phyloP scores from a whole-genome alignment of 129 eudicot genomes.

The Pittosporum tobira region DNA sequence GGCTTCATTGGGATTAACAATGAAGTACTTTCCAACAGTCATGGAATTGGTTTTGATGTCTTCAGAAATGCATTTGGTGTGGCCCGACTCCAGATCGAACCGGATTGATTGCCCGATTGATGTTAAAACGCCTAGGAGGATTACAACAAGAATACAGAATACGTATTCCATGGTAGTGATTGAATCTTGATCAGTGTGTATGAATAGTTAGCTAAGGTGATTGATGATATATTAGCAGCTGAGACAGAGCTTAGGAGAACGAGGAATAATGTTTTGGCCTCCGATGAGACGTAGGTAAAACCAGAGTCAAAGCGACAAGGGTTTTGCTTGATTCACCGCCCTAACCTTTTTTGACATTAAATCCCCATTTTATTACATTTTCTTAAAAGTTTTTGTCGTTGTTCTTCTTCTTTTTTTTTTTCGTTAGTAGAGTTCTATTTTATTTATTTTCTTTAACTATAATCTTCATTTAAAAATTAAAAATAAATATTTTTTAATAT shows the following conservation, averaged over 20 bases:
- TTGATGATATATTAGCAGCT: background rate
- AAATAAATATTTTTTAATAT: too few relatives aligned
- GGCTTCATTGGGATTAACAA: conserved; percentile 65
- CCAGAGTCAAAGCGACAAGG: background rate
- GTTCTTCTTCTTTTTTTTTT: too few relatives aligned
- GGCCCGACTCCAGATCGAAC: conserved; percentile 81
- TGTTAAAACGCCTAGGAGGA: conserved; percentile 26
- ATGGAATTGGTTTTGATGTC: conserved; percentile 74
- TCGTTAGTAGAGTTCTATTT: too few relatives aligned
- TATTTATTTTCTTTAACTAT: too few relatives aligned
- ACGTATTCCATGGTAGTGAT: too few relatives aligned
- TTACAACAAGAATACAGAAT: conserved; percentile 1
- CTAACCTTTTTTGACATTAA: too few relatives aligned
- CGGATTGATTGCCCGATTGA: conserved; percentile 42
- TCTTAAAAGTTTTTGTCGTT: too few relatives aligned
- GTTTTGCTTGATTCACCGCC: background rate
- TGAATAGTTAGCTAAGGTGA: background rate
- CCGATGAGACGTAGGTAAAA: background rate
- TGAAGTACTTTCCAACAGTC: conserved; percentile 80
- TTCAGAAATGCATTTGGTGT: conserved; percentile 89
- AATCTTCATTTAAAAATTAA: too few relatives aligned
- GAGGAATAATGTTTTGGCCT: background rate
- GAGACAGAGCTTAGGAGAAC: background rate
- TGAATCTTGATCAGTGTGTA: conserved; percentile 12
- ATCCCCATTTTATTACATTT: too few relatives aligned